Evolutionary conservation across 164 flowering plant genomes (phyloP), one percentile per base, ranked within the genome.

Genomic region (Cinnamomum chago): DNA sequence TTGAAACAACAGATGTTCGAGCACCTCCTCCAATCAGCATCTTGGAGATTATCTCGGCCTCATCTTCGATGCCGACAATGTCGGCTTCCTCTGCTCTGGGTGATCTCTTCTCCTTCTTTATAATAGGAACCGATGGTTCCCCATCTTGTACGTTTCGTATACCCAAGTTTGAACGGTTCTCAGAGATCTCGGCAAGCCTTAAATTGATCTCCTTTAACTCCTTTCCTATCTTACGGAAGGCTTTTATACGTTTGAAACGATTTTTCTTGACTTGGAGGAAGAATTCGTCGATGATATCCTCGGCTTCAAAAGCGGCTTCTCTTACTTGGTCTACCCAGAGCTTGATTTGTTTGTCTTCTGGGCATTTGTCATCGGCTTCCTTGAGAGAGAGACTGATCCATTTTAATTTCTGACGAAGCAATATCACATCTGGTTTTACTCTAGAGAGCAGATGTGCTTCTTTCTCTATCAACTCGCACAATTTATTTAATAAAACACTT

Each of bases 251-350:
- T n/a, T n/a, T n/a, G n/a, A n/a, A n/a, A n/a, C n/a, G n/a, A n/a
- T n/a, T n/a, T n/a, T n/a, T n/a, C 62, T 76, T 74, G 30, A 35
- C 40, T 35, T 76, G 55, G 17, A 71, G 70, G 9, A 76, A 60
- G 30, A 81, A 78, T 10, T 15, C 24, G 50, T 81, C 83, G 65
- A 81, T 73, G 71, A 69, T 50, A n/a, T 78, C 83, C 40, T 81
- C 83, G 1, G 79, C 79, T 33, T 75, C 76, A 28, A 72, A 69
- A 1, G 75, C 74, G 7, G 76, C 70, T 14, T 73, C 72, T 62
- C 77, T 69, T 51, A 81, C 75, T 22, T 81, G 79, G 5, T 24
- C 55, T 33, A 79, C 76, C 47, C 75, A 52, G 12, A 20, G 77
- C 24, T 73, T 68, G 20, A 76, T 76, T 1, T 55, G 12, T 40